Evolutionary conservation across 2,329 filamentous ascomycete genomes (phyloP).

Genomic region (Aspergillus candidus): DNA sequence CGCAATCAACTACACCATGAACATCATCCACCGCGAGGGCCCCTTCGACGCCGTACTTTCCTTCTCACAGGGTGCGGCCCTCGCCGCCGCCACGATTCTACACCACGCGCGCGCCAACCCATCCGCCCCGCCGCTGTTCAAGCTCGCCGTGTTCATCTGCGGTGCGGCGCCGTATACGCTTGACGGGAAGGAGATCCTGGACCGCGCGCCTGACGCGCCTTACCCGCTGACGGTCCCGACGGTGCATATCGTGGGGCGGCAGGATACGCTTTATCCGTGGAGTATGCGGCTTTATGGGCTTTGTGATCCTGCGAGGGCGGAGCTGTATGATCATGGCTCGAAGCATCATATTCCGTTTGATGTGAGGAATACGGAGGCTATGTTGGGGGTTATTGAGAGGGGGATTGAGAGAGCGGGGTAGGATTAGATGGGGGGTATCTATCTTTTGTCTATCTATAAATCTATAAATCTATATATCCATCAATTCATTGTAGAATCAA

Average conservation of each 20-base stretch:
- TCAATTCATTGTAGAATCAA: no score
- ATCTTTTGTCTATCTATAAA: neutral
- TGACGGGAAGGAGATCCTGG: conserved; percentile 15
- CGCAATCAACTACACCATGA: conserved; percentile 22
- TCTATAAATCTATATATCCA: no score
- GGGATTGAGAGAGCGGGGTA: conserved; percentile 18
- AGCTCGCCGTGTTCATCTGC: conserved; percentile 28
- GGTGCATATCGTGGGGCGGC: conserved; percentile 33
- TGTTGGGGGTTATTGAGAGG: conserved; percentile 22
- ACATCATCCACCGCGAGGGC: conserved; percentile 18
- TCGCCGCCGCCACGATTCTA: conserved; percentile 21
- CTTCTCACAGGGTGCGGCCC: conserved; percentile 28
- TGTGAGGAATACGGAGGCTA: conserved; percentile 22
- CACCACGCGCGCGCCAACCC: conserved; percentile 18
- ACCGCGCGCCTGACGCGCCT: conserved; percentile 3
- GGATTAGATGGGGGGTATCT: conserved; percentile 5
- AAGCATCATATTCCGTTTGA: conserved; percentile 32
- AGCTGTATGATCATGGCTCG: conserved; percentile 33
- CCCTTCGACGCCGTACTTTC: conserved; percentile 30
- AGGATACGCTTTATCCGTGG: conserved; percentile 28
- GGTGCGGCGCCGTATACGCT: conserved; percentile 21
- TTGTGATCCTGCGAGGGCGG: conserved; percentile 27
- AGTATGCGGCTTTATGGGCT: conserved; percentile 27
- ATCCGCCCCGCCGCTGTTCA: conserved; percentile 19
- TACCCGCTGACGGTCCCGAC: conserved; percentile 31